Base-by-base conservation (phyloP, 495 filamentous ascomycete species). In the Hypoxylon crocopeplum region DNA sequence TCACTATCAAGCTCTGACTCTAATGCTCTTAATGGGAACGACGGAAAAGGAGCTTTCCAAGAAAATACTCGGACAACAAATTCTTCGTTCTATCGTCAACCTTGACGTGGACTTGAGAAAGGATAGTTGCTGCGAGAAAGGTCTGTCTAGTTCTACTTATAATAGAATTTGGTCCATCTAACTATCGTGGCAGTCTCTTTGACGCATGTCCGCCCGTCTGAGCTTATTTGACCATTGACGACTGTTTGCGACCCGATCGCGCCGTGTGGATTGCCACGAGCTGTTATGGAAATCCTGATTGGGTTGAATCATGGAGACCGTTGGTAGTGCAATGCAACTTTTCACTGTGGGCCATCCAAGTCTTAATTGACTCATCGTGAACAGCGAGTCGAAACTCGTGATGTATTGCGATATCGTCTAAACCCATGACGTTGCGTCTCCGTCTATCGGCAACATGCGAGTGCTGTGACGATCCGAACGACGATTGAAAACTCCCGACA, bases 201-300 rank as follows among this genome's bases (percentile, higher is more conserved):
- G 45, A 52, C 36, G 32, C 49, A 50, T 52, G 48, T 48, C 34
- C 41, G 37, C 45, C 24, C 38, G 24, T 40, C 21, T 27, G 34
- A 59, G 27, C 25, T 56, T 45, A 49, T 59, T 44, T 5, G 32
- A 44, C 48, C 42, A 47, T 48, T 50, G 20, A 55, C 36, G 50
- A 51, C 42, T 47, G 15, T 60, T 51, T 50, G 25, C 13, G 39
- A 51, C 45, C 62, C 62, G 62, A 60, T 60, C 38, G 7, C 62
- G 62, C 33, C 29, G 49, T 53, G 47, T n/a, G n/a, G 38, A 56
- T 4, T 32, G 19, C 39, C 50, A 65, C 62, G 50, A 49, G 62
- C 24, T 15, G 15, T 36, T 39, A 27, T 30, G 39, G 17, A 32
- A 48, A 46, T 16, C 50, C 52, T 60, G 46, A 60, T 61, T 66